Percentiles rank a stretch among this genome's conserved stretches.
Evolutionary conservation across 2,329 filamentous ascomycete species (phyloP).

Genomic region (Colletotrichum navitas): DNA sequence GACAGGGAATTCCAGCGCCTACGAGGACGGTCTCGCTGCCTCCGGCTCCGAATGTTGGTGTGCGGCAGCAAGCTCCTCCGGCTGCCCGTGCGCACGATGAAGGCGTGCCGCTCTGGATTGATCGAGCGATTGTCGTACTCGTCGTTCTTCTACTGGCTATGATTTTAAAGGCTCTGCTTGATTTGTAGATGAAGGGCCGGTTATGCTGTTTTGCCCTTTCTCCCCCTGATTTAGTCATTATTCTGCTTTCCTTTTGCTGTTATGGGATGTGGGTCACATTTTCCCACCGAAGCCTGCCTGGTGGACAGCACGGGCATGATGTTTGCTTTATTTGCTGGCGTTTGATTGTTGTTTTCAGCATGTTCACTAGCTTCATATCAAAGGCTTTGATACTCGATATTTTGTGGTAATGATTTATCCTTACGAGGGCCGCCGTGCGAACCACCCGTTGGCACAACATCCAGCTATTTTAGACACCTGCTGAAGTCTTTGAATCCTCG

Average conservation of each 20-base stretch:
- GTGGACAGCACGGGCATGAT: neutral
- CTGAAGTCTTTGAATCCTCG: neutral
- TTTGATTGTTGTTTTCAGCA: conserved; percentile 1
- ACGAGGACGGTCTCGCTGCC: conserved; percentile 48
- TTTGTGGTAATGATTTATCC: neutral
- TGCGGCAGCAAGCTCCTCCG: conserved; percentile 29
- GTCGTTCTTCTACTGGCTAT: conserved; percentile 78
- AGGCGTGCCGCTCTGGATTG: conserved; percentile 79
- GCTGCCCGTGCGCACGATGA: conserved; percentile 50
- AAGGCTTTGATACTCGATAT: neutral
- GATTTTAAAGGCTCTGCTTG: conserved; percentile 68
- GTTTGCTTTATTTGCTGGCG: conserved; percentile 12
- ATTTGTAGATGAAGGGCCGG: conserved; percentile 41
- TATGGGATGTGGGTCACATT: neutral
- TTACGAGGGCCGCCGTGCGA: conserved; percentile 1
- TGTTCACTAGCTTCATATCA: neutral
- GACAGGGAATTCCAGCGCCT: conserved; percentile 46
- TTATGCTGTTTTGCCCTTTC: neutral
- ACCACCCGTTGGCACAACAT: neutral
- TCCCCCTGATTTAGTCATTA: too few species aligned
- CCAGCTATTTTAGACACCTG: neutral
- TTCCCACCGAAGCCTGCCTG: neutral
- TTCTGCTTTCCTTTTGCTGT: conserved; percentile 2
- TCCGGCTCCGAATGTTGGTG: conserved; percentile 34
- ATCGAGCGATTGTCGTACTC: conserved; percentile 82